Conservation (phyloP, 2,329 filamentous ascomycete species). For the Aspergillus transmontanensis region DNA sequence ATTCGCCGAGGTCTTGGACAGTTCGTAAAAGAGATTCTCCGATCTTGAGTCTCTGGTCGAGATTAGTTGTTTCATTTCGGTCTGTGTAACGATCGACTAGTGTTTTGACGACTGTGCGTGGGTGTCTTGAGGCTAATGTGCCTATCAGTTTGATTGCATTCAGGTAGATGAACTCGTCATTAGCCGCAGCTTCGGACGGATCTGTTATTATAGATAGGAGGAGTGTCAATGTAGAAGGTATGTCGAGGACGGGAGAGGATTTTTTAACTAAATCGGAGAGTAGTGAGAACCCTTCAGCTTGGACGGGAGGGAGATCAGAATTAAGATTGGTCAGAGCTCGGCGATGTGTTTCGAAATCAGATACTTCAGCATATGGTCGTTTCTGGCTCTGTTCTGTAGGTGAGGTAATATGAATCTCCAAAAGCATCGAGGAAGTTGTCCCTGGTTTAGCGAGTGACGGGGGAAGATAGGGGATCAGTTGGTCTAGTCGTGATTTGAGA, state of each 20-base stretch:
- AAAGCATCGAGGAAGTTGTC: conserved; percentile 45
- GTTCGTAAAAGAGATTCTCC: conserved; percentile 46
- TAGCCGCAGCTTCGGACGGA: conserved; percentile 31
- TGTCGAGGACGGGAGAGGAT: conserved; percentile 46
- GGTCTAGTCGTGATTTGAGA: conserved; percentile 40
- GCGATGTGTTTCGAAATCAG: conserved; percentile 44
- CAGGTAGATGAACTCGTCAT: conserved; percentile 48
- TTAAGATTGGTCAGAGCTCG: conserved; percentile 44
- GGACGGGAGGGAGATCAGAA: conserved; percentile 44
- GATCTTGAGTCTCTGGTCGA: conserved; percentile 46
- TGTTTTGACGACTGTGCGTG: conserved; percentile 43
- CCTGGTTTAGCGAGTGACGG: conserved; percentile 38
- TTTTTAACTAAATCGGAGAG: conserved; percentile 43
- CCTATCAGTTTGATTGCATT: conserved; percentile 47
- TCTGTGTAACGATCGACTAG: conserved; percentile 45
- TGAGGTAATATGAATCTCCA: conserved; percentile 43
- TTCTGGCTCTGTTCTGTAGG: conserved; percentile 26
- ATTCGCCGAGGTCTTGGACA: conserved; percentile 43
- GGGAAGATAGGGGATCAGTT: conserved; percentile 38
- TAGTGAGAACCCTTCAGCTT: conserved; percentile 47
- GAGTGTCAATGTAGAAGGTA: conserved; percentile 44
- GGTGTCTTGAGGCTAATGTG: conserved; percentile 43
- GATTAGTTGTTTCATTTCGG: conserved; percentile 34
- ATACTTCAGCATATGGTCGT: conserved; percentile 27
- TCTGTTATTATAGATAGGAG: conserved; percentile 44